Evolutionary conservation across 371 early-diverging fungal species (phyloP).

Genomic region (Mortierella sp.): DNA sequence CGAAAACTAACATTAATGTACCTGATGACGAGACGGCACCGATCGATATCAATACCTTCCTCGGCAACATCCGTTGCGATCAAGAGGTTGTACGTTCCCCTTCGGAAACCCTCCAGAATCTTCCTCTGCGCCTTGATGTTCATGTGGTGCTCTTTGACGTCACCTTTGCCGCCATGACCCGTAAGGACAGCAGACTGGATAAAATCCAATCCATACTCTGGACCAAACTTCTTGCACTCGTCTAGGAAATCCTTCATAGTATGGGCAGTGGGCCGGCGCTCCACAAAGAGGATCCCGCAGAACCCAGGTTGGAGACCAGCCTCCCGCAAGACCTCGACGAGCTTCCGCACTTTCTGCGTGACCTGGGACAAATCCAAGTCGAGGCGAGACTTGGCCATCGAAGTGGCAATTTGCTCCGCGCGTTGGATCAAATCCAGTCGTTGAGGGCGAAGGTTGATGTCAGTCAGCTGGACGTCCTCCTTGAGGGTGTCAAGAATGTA

Average conservation of each 20-base stretch:
- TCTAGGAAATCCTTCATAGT: constrained; percentile 68
- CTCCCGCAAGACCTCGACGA: constrained; percentile 66
- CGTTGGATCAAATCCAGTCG: not conserved
- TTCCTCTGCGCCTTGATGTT: constrained; percentile 72
- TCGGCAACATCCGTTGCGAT: constrained; percentile 97
- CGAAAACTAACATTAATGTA: constrained; percentile 32
- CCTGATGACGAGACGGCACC: constrained; percentile 94
- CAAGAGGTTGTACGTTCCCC: constrained; percentile 79
- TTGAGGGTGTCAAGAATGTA: constrained; percentile 55
- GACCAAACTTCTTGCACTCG: constrained; percentile 62
- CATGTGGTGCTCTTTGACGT: constrained; percentile 63
- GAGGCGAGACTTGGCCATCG: constrained; percentile 25
- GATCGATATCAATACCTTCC: constrained; percentile 97
- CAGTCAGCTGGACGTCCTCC: not conserved
- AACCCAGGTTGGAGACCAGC: constrained; percentile 63
- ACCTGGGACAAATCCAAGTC: constrained; percentile 13
- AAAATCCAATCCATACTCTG: constrained; percentile 62
- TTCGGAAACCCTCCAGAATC: constrained; percentile 75
- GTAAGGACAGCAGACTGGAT: constrained; percentile 62
- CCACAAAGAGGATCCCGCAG: constrained; percentile 89
- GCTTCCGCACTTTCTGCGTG: constrained; percentile 67
- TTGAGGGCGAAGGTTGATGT: not conserved
- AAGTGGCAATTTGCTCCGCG: constrained; percentile 20
- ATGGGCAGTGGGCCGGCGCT: constrained; percentile 78
- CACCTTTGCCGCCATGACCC: constrained; percentile 67